Conservation (phyloP, 2,329 filamentous ascomycete species). For the Aureobasidium sp. region DNA sequence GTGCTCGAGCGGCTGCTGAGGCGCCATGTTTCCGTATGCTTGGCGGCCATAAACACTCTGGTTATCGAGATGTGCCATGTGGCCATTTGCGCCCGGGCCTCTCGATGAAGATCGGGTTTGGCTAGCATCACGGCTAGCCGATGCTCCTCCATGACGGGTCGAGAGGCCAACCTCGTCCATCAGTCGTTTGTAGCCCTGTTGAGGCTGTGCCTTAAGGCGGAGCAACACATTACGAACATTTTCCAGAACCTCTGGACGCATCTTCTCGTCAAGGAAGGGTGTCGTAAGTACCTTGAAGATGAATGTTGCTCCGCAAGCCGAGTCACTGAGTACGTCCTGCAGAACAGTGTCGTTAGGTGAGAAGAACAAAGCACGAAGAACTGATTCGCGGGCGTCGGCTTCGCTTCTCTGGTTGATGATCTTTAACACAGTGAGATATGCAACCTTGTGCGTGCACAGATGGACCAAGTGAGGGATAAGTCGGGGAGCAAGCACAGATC, state of each 20-base stretch:
- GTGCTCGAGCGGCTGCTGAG: conserved; percentile 33
- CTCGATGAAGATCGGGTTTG: conserved; percentile 29
- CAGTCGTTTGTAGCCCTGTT: conserved; percentile 92
- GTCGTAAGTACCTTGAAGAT: conserved; percentile 99
- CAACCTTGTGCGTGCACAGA: conserved; percentile 96
- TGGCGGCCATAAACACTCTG: conserved; percentile 29
- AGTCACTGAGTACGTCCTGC: conserved; percentile 85
- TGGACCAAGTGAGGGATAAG: conserved; percentile 90
- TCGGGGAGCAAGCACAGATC: conserved; percentile 84
- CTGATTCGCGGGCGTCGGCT: conserved; percentile 80
- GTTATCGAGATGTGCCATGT: conserved; percentile 29
- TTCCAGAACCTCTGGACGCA: conserved; percentile 80
- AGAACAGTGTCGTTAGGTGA: conserved; percentile 77
- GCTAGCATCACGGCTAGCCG: conserved; percentile 27
- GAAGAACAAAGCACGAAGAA: conserved; percentile 89
- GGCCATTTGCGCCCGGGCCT: conserved; percentile 27
- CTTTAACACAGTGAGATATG: conserved; percentile 93
- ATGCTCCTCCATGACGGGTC: conserved; percentile 38
- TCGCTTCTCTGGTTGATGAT: conserved; percentile 98
- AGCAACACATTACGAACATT: conserved; percentile 85
- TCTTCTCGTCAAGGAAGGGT: conserved; percentile 90
- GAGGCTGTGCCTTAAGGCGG: conserved; percentile 85
- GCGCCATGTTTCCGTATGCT: conserved; percentile 31
- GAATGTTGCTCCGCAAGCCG: conserved; percentile 84
- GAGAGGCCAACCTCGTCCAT: conserved; percentile 98